Conservation (phyloP, 2,329 filamentous ascomycete species). For the Hymenoscyphus repandus region DNA sequence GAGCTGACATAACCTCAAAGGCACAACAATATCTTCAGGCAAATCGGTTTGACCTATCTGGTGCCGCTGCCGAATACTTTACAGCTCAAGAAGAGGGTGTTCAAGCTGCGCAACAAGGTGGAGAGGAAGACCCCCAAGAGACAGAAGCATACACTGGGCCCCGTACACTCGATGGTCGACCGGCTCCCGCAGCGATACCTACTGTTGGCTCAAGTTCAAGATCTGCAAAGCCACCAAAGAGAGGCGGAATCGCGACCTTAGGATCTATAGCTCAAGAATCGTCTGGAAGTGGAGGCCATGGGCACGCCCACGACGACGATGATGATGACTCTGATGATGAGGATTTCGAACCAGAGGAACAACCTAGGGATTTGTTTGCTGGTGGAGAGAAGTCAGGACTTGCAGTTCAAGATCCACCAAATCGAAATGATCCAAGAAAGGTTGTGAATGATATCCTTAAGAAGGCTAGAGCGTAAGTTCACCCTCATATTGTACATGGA, state of each 20-base stretch:
- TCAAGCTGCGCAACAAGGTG: slow-evolving; percentile 39
- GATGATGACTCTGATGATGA: slow-evolving; percentile 57
- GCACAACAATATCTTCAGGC: slow-evolving; percentile 61
- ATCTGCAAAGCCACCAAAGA: slow-evolving; percentile 19
- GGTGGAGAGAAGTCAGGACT: slow-evolving; percentile 79
- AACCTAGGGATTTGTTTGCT: slow-evolving; percentile 68
- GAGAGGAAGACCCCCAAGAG: slow-evolving; percentile 35
- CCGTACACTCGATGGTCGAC: slow-evolving; percentile 57
- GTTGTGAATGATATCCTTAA: slow-evolving; percentile 60
- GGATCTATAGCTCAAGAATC: slow-evolving; percentile 40
- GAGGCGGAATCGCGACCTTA: slow-evolving; percentile 53
- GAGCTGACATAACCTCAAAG: slow-evolving; percentile 36
- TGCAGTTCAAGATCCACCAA: slow-evolving; percentile 58
- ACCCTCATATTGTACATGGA: slow-evolving; percentile 8
- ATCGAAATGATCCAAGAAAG: slow-evolving; percentile 45
- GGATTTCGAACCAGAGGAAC: slow-evolving; percentile 48
- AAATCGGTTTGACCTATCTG: slow-evolving; percentile 61
- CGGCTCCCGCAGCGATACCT: slow-evolving; percentile 41
- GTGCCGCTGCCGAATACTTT: slow-evolving; percentile 59
- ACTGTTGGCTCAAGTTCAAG: slow-evolving; percentile 22
- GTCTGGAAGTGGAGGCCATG: slow-evolving; percentile 34
- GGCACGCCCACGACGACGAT: slow-evolving; percentile 48
- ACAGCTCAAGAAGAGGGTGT: slow-evolving; percentile 47
- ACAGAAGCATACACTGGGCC: slow-evolving; percentile 51
- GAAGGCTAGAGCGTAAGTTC: slow-evolving; percentile 53